Percentiles rank a stretch among this genome's conserved stretches.
These are phyloP conservation scores for Pseudocercospora musae DNA, from an alignment of 2,329 filamentous ascomycete species.

Conservation along the genomic window DNA sequence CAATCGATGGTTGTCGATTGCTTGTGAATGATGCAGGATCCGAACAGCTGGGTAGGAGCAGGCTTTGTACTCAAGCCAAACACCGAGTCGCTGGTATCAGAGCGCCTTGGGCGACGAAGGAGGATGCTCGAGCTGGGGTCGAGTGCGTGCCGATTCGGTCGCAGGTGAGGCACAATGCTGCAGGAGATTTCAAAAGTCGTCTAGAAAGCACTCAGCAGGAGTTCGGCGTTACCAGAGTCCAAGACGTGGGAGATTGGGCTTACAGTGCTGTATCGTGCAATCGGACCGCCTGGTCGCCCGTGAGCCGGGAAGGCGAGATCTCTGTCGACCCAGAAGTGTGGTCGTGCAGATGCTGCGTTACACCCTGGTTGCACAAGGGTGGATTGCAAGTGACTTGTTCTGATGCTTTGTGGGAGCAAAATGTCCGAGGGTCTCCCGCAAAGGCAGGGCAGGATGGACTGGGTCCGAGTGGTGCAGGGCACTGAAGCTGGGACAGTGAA, in stretches of 20 bases:
- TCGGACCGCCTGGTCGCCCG: constrained; percentile 37
- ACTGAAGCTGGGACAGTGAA: constrained; percentile 7
- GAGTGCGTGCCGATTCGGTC: constrained; percentile 26
- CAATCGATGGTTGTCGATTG: constrained; percentile 24
- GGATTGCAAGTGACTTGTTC: constrained; percentile 25
- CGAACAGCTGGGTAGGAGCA: constrained; percentile 32
- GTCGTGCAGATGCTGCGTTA: constrained; percentile 49
- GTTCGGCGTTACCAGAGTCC: constrained; percentile 35
- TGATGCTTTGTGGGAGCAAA: constrained; percentile 35
- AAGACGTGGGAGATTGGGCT: constrained; percentile 39
- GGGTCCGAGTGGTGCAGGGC: neutral
- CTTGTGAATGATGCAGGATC: constrained; percentile 29
- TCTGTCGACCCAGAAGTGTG: constrained; percentile 43
- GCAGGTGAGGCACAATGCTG: constrained; percentile 42
- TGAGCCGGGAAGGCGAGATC: constrained; percentile 37
- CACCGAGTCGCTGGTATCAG: constrained; percentile 28
- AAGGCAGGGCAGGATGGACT: constrained; percentile 32
- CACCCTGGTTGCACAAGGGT: constrained; percentile 34
- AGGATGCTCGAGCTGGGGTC: constrained; percentile 20
- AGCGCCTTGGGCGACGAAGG: constrained; percentile 25
- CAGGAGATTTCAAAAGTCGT: constrained; percentile 44
- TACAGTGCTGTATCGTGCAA: constrained; percentile 32
- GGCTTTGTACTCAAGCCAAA: constrained; percentile 38
- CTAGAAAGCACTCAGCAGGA: constrained; percentile 42
- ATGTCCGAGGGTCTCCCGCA: constrained; percentile 34